Evolutionary conservation across 371 early-diverging fungal species (phyloP).

Genomic region (Actinomortierella wolfii): DNA sequence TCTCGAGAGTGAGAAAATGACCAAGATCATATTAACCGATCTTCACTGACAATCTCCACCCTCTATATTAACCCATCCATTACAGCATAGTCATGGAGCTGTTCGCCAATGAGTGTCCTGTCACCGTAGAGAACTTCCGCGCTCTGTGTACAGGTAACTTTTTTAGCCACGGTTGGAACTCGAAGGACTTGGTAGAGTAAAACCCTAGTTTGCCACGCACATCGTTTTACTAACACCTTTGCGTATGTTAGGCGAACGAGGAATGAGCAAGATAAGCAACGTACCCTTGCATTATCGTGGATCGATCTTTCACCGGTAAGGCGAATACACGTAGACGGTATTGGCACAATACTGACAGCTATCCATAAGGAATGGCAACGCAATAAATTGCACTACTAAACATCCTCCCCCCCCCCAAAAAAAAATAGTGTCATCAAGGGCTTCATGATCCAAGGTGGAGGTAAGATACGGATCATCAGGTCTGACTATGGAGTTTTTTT

Average conservation of each 20-base stretch:
- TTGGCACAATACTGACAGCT: background rate
- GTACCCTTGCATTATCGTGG: slow-evolving; percentile 69
- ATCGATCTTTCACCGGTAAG: slow-evolving; percentile 66
- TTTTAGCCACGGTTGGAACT: background rate
- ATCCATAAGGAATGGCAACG: background rate
- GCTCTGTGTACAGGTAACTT: slow-evolving; percentile 70
- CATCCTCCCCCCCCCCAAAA: no score
- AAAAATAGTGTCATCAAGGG: slow-evolving; percentile 83
- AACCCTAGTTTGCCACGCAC: no score
- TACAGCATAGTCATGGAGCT: slow-evolving; percentile 91
- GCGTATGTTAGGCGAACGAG: slow-evolving; percentile 68
- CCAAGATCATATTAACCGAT: background rate
- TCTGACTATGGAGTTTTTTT: background rate
- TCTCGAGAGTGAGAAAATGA: background rate
- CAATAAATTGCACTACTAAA: no score
- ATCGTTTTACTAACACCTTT: no score
- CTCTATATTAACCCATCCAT: background rate
- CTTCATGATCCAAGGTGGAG: slow-evolving; percentile 81
- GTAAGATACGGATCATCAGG: slow-evolving; percentile 8
- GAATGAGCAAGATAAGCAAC: slow-evolving; percentile 69
- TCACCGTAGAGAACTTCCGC: slow-evolving; percentile 98
- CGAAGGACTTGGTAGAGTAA: no score
- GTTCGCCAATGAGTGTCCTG: slow-evolving; percentile 91
- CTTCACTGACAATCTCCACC: background rate
- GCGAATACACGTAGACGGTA: background rate